Evolutionary conservation across 305 asterid genomes (phyloP).

Genomic region (Rubia peregrina): DNA sequence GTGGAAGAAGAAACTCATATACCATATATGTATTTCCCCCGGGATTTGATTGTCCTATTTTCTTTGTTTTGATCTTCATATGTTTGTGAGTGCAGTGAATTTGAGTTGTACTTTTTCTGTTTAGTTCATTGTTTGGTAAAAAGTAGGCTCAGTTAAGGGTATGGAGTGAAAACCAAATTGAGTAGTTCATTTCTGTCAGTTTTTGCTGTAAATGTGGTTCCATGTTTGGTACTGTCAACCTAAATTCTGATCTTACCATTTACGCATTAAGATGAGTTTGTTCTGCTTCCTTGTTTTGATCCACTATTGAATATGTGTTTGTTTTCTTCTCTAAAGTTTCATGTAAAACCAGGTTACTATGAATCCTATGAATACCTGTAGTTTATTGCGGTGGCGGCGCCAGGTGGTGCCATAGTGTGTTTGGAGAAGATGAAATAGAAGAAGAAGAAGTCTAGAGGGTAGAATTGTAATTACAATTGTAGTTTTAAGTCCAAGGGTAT

Average conservation of each 20-base stretch:
- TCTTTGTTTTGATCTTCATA: not conserved
- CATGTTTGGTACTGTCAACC: not conserved
- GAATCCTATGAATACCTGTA: not conserved
- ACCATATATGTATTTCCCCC: slow-evolving; percentile 11
- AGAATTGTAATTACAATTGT: too few species aligned
- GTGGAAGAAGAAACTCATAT: slow-evolving; percentile 22
- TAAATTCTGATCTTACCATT: not conserved
- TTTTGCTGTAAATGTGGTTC: not conserved
- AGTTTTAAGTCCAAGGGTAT: too few species aligned
- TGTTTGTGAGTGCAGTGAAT: not conserved
- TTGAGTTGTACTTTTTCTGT: not conserved
- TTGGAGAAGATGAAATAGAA: too few species aligned
- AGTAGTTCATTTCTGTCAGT: not conserved
- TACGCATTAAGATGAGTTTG: not conserved
- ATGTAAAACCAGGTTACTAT: not conserved
- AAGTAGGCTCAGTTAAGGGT: not conserved
- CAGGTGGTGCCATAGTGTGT: too few species aligned
- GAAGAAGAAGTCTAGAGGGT: too few species aligned
- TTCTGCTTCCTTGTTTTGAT: too few species aligned
- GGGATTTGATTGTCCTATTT: not conserved
- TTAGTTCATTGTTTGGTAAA: too few species aligned
- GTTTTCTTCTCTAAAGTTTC: not conserved
- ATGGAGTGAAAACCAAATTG: not conserved
- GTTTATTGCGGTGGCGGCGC: not conserved
- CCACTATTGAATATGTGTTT: not conserved